Base-by-base conservation (phyloP, 768 basidiomycete species). In the Pholiota conissans region DNA sequence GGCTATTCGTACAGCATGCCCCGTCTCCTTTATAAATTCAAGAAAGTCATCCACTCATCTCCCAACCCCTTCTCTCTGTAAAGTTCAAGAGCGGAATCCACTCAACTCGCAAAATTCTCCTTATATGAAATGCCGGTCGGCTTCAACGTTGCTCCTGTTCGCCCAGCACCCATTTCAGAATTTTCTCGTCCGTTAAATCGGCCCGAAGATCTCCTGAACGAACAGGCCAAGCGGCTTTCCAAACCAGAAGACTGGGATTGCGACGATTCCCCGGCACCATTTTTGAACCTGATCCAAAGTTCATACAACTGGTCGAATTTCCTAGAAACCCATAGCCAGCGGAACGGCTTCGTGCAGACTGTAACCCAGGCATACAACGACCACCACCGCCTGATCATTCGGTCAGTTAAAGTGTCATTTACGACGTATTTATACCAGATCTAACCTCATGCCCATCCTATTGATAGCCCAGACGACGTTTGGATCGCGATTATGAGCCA, bases 401-500 rank as follows among this genome's bases (percentile, higher is more conserved):
- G 81, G 69, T 65, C 61, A 20, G 30, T 35, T 30, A n/a, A n/a
- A n/a, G n/a, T n/a, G n/a, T n/a, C n/a, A n/a, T 29, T 47, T 14
- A 9, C 6, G 30, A 18, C 27, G 11, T 14, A 34, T n/a, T 28
- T 49, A 18, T 29, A 10, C 26, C 40, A 9, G 10, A 27, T 28
- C 28, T 34, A 1, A 14, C 30, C 28, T 48, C 18, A 35, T 3
- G 39, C 22, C 6, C 8, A 10, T 22, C 26, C 18, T 11, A 39
- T 39, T 34, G 13, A 9, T 46, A 67, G 67, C 7, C 81, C 80
- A 5, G 81, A 83, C 52, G 81, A 83, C 62, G 71, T 82, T 32
- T 82, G 81, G 78, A 64, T 75, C 2, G 73, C 76, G 0, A 78
- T 79, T 42, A 57, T 77, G 5, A 64, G 60, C n/a, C 77, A 79